Evolutionary conservation across 2,329 filamentous ascomycete genomes (phyloP), one percentile per base, ranked within the genome.

Genomic region (Diaporthe helianthi): DNA sequence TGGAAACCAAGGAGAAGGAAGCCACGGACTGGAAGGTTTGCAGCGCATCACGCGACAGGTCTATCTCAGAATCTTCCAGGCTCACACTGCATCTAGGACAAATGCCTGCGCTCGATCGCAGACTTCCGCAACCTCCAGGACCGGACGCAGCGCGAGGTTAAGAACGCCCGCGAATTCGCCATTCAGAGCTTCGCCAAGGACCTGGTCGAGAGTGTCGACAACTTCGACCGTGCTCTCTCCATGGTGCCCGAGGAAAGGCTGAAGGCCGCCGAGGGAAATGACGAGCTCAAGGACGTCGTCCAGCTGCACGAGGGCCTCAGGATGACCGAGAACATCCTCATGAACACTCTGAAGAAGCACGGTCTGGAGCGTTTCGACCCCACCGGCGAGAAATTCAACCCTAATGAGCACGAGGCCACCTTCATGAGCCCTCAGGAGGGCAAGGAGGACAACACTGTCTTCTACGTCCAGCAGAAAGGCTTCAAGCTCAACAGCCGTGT

Each of bases 61-160:
- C n/a, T 29, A 22, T 22, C 8, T 52, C 46, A 52, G 44, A n/a
- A 41, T 19, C 24, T 13, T 17, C 7, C 31, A 41, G 31, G 47
- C 70, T 72, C 4, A 72, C 68, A 61, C 69, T 29, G 67, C 58
- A 29, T 44, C 67, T 70, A 98, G 96, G 96, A 98, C 83, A 96
- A 94, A 85, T 97, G 94, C 82, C 88, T 98, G 73, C 95, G 96
- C 79, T 92, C 92, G 67, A 90, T 98, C 73, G 96, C 96, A 82
- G 96, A 99, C 77, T 98, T 97, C 88, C 93, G 93, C 79, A 99
- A 98, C 84, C 92, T 99, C 64, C 95, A 98, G 84, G 93, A 98
- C 78, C 93, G 96, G 78, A 97, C 93, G 52, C 88, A 91, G 80
- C 93, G 96, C 78, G 96, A 99, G 75, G 91, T 97, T 79, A 93